These are phyloP conservation scores for Tylopilus sp. DNA, from an alignment of 1,284 basidiomycete genomes.

Conservation along the genomic window DNA sequence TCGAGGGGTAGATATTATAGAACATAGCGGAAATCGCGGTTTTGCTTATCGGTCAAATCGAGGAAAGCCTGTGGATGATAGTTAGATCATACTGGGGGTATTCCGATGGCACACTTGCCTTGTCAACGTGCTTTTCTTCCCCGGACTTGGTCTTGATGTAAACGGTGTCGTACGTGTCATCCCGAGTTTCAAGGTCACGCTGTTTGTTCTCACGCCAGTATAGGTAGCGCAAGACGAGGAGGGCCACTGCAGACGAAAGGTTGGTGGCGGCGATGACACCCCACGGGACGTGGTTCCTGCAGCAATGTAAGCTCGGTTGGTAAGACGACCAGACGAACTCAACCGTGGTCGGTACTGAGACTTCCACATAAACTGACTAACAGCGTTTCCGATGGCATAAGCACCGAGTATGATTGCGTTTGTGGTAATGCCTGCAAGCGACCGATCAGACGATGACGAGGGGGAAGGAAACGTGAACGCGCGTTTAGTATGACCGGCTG, in stretches of 20 bases:
- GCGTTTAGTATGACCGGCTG: slow-evolving; percentile 77
- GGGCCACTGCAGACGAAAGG: slow-evolving; percentile 46
- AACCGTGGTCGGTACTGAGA: slow-evolving; percentile 63
- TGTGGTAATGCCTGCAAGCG: slow-evolving; percentile 52
- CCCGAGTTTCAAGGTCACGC: slow-evolving; percentile 53
- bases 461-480: slow-evolving; percentile 12
- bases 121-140: slow-evolving; percentile 56
- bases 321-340: slow-evolving; percentile 6
- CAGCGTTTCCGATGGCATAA: slow-evolving; percentile 73
- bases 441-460: slow-evolving; percentile 10
- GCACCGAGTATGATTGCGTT: slow-evolving; percentile 72
- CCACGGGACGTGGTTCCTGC: slow-evolving; percentile 66
- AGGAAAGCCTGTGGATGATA: slow-evolving; percentile 49
- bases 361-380: slow-evolving; percentile 77
- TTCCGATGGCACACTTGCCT: slow-evolving; percentile 38
- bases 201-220: slow-evolving; percentile 62
- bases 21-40: slow-evolving; percentile 57
- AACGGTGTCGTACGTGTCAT: slow-evolving; percentile 61
- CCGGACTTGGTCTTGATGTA: slow-evolving; percentile 52
- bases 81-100: slow-evolving; percentile 6
- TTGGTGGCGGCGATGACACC: slow-evolving; percentile 59
- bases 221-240: slow-evolving; percentile 57
- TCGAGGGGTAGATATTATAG: slow-evolving; percentile 28
- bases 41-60: slow-evolving; percentile 64
- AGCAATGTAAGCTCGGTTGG: slow-evolving; percentile 4